A percentile compares a stretch with the other conserved stretches of the same genome.
Evolutionary conservation across 805 yeast genomes (phyloP).

Genomic region (Kuraishia piskuri): DNA sequence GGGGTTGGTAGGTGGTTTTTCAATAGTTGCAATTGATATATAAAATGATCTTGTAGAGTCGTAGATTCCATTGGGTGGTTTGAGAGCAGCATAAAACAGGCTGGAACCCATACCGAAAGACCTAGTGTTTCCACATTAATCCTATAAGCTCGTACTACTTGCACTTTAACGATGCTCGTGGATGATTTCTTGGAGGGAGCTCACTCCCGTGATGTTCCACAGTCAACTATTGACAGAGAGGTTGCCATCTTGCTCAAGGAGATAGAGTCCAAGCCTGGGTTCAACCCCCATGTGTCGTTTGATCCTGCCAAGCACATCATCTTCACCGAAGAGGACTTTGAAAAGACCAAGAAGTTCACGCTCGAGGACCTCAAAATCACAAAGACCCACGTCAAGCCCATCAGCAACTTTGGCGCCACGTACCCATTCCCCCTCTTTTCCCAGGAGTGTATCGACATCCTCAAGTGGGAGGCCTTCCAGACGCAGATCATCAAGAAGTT

Average conservation of each 20-base stretch:
- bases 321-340: slow-evolving; percentile 28
- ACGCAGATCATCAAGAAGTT: slow-evolving; percentile 28
- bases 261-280: slow-evolving; percentile 13
- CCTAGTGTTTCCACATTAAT: no score
- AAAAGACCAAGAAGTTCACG: slow-evolving; percentile 27
- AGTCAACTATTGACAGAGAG: slow-evolving; percentile 18
- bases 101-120: no score
- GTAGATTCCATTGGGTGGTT: background rate
- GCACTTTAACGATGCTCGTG: background rate
- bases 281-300: slow-evolving; percentile 21
- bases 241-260: slow-evolving; percentile 10
- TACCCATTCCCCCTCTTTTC: slow-evolving; percentile 47
- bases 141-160: no score
- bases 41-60: background rate
- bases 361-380: slow-evolving; percentile 27
- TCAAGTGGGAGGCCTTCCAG: slow-evolving; percentile 36
- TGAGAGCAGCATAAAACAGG: background rate
- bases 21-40: background rate
- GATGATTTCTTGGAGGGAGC: slow-evolving; percentile 10
- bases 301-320: slow-evolving; percentile 29
- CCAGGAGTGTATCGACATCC: slow-evolving; percentile 38
- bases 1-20: background rate
- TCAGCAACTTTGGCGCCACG: slow-evolving; percentile 30
- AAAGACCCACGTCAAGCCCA: slow-evolving; percentile 26
- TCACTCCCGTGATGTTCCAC: slow-evolving; percentile 16